Base-by-base conservation (phyloP, 2,329 filamentous ascomycete genomes). In the Monosporascus sp. region DNA sequence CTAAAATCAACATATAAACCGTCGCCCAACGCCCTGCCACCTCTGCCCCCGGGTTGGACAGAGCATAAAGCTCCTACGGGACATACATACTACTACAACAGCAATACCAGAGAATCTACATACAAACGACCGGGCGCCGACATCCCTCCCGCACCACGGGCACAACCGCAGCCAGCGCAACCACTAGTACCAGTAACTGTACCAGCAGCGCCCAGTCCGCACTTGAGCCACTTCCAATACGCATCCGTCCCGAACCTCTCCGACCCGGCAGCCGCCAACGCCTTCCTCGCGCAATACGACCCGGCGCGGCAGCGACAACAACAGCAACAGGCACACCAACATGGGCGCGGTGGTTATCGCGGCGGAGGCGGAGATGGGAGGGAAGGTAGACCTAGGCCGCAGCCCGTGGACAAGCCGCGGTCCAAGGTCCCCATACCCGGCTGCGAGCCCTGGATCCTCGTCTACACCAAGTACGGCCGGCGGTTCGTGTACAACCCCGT, bases 11-110 rank as follows among this genome's bases (percentile, higher is more conserved):
- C 89, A n/a, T 85, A 92, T 70, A 83, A 81, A 55, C 78, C 83
- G 22, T 78, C 80, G 9, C 62, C 72, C 47, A 67, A 70, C 52
- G 55, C 72, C 18, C 67, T 73, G 38, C 77, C 82, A 46, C 83
- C 88, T 37, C 77, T 97, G 1, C 87, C 86, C 27, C 78, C 86
- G 44, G 91, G 90, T 58, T 97, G 92, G 92, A 90, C 88, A n/a
- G 89, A 96, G 70, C 91, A 97, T 73, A 92, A 86, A 72, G 90
- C 92, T 50, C 92, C 91, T 6, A 87, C 87, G 49, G 90, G 90
- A 5, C 91, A 96, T 70, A 79, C 80, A 27, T 97, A 96, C 74
- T 97, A 92, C 72, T 94, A 95, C 75, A 87, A 96, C 73, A 77
- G 85, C 46, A 77, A 81, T 52, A 93, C 89, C 1, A 90, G 94